These are phyloP conservation scores for Manihot esculenta DNA, from an alignment of 441 rosid genomes.

Conservation along the genomic window DNA sequence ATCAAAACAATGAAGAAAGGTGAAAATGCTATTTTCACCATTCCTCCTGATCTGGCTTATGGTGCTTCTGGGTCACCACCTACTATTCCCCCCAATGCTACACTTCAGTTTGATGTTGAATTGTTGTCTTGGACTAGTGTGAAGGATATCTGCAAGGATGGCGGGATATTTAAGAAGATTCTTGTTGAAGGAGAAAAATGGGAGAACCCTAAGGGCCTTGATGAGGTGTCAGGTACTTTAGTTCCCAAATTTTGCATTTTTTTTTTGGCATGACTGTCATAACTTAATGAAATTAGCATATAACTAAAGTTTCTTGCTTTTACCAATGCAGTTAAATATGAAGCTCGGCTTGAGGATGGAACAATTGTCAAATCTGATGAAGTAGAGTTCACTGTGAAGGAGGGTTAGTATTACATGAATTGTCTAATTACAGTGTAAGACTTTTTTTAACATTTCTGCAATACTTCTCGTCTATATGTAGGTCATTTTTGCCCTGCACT, in stretches of 20 bases:
- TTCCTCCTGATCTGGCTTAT: slow-evolving; percentile 81
- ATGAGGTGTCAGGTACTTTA: slow-evolving; percentile 70
- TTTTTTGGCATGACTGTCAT: not conserved
- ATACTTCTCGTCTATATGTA: slow-evolving; percentile 41
- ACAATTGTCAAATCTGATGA: slow-evolving; percentile 65
- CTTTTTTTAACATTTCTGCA: not conserved
- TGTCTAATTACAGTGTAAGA: not conserved
- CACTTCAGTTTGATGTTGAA: slow-evolving; percentile 85
- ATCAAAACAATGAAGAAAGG: slow-evolving; percentile 95
- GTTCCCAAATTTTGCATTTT: not conserved
- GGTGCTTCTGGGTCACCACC: slow-evolving; percentile 86
- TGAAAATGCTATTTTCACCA: slow-evolving; percentile 82
- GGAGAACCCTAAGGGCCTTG: slow-evolving; percentile 83
- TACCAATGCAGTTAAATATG: slow-evolving; percentile 62
- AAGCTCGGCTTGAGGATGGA: slow-evolving; percentile 74
- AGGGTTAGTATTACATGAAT: slow-evolving; percentile 40
- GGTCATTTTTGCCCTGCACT: slow-evolving; percentile 82
- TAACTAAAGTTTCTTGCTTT: not conserved
- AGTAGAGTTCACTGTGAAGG: slow-evolving; percentile 69
- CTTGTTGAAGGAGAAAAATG: slow-evolving; percentile 67
- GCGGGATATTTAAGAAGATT: slow-evolving; percentile 82
- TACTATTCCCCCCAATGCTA: slow-evolving; percentile 75
- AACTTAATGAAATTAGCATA: not conserved
- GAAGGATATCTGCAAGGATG: slow-evolving; percentile 89
- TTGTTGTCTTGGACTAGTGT: slow-evolving; percentile 81